phyloP scores from a whole-genome alignment of 345 rosid genomes.

The Linum lewisii region DNA sequence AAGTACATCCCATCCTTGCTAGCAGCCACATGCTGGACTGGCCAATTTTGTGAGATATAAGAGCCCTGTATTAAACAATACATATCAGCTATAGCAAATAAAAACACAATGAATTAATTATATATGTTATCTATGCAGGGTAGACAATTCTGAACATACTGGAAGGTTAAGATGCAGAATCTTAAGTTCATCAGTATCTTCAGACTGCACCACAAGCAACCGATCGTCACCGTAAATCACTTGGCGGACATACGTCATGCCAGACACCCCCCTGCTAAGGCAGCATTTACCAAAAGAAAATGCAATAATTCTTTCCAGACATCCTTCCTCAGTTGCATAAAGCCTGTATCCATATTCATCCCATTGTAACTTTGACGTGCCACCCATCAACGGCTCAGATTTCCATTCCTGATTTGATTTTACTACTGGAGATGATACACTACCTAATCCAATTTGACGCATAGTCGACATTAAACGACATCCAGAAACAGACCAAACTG shows the following conservation, averaged over 20 bases:
- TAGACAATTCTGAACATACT: constrained; percentile 34
- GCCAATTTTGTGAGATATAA: constrained; percentile 92
- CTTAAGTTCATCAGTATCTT: constrained; percentile 87
- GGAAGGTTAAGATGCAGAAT: constrained; percentile 90
- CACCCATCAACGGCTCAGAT: constrained; percentile 78
- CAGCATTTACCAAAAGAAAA: constrained; percentile 98
- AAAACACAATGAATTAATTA: constrained; percentile 13
- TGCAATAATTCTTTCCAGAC: constrained; percentile 72
- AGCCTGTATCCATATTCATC: constrained; percentile 90
- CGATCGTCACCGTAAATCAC: constrained; percentile 94
- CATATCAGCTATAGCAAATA: constrained; percentile 19
- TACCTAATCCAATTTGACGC: constrained; percentile 81
- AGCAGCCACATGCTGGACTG: constrained; percentile 97
- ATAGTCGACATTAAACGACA: constrained; percentile 97
- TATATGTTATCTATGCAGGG: constrained; percentile 3
- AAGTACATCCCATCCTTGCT: constrained; percentile 93
- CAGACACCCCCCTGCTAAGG: constrained; percentile 86
- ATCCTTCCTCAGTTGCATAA: constrained; percentile 80
- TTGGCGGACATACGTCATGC: constrained; percentile 85
- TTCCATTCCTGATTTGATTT: constrained; percentile 71
- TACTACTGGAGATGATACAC: constrained; percentile 65
- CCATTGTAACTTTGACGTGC: constrained; percentile 89
- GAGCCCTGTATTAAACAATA: constrained; percentile 52
- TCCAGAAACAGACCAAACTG: constrained; percentile 98
- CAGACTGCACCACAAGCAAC: constrained; percentile 91